Conservation (phyloP, 306 rosid genomes). For the Alnus glutinosa region DNA sequence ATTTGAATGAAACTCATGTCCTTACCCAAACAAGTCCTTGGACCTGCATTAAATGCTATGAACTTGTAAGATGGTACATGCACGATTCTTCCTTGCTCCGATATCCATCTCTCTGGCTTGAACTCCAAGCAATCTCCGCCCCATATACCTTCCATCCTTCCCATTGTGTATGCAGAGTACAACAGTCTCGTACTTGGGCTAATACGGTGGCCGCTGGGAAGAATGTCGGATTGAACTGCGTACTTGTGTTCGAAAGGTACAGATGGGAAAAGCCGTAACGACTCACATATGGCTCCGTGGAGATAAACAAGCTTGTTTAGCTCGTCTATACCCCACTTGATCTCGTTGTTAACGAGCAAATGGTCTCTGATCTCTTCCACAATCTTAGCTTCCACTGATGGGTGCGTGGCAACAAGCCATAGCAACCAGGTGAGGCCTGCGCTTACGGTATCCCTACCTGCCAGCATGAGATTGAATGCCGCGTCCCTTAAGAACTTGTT, state of each 20-base stretch:
- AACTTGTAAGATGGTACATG: constrained; percentile 37
- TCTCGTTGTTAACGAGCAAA: not conserved
- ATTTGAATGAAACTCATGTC: constrained; percentile 22
- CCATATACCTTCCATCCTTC: constrained; percentile 40
- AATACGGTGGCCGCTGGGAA: constrained; percentile 40
- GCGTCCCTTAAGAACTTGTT: constrained; percentile 13
- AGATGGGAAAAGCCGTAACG: constrained; percentile 35
- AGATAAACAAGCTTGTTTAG: constrained; percentile 30
- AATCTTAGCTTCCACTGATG: constrained; percentile 33
- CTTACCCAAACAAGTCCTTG: constrained; percentile 36
- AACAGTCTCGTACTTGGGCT: not conserved
- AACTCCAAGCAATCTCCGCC: constrained; percentile 35
- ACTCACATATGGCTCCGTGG: constrained; percentile 31
- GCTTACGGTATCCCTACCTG: not conserved
- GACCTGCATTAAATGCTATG: constrained; percentile 31
- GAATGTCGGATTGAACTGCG: constrained; percentile 8
- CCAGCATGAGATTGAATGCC: not conserved
- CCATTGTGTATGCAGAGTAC: constrained; percentile 26
- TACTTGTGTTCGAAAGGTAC: constrained; percentile 25
- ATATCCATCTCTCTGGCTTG: constrained; percentile 50
- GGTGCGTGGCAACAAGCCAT: constrained; percentile 11
- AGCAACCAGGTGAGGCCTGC: not conserved
- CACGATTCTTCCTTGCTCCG: not conserved
- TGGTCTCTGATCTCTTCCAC: not conserved
- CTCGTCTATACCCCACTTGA: constrained; percentile 5